These are phyloP conservation scores for Emergomyces pasteurianus DNA, from an alignment of 2,329 filamentous ascomycete species.

Conservation along the genomic window DNA sequence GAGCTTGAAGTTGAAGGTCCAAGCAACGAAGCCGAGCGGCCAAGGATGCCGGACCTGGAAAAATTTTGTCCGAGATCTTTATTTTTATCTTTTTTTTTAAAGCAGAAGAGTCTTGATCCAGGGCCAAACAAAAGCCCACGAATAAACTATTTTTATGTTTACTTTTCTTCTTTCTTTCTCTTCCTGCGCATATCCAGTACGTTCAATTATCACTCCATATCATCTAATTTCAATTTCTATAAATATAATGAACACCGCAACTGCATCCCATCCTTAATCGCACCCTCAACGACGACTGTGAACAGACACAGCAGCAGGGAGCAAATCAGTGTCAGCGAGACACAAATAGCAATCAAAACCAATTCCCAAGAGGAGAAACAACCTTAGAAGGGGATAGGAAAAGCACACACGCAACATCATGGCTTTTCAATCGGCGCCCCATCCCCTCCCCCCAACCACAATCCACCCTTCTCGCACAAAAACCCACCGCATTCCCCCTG, in stretches of 20 bases:
- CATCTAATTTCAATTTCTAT: neutral
- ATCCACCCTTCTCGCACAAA: slow-evolving; percentile 21
- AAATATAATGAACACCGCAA: neutral
- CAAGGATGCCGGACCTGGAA: neutral
- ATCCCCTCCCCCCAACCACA: slow-evolving; percentile 26
- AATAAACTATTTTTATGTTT: neutral
- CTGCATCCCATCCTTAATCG: neutral
- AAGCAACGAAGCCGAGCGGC: too few species aligned
- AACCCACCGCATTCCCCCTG: slow-evolving; percentile 22
- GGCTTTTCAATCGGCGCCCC: slow-evolving; percentile 23
- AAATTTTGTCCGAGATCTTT: slow-evolving; percentile 1
- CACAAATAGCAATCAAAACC: neutral
- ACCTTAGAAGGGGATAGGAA: neutral
- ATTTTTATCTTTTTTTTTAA: neutral
- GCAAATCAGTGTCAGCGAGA: neutral
- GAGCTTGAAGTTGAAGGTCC: neutral
- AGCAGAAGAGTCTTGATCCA: neutral
- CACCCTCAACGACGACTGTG: neutral
- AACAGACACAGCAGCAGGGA: neutral
- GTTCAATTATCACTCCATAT: neutral
- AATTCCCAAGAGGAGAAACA: neutral
- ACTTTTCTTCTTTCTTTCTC: neutral
- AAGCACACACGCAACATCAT: too few species aligned
- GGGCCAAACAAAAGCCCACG: neutral
- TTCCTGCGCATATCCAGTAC: neutral